phyloP scores from a whole-genome alignment of 176 grass and related monocot genomes.

The Luzula sylvatica region DNA sequence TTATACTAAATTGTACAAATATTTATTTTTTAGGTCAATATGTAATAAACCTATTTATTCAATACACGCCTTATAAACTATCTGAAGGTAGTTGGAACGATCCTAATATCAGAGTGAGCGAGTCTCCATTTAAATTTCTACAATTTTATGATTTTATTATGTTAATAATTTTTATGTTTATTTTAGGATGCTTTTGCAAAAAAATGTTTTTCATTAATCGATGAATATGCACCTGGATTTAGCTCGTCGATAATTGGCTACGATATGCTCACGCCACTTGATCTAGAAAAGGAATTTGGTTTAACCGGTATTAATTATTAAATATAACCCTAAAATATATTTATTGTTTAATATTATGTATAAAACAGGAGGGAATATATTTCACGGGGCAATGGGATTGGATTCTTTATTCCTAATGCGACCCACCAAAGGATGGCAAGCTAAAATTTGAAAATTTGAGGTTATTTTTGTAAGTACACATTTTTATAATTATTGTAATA shows the following conservation, averaged over 20 bases:
- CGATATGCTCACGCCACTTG: conserved; percentile 89
- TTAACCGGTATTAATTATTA: conserved; percentile 52
- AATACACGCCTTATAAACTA: conserved; percentile 89
- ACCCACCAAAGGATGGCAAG: conserved; percentile 87
- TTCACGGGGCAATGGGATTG: conserved; percentile 90
- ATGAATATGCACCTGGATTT: conserved; percentile 85
- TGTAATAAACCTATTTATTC: conserved; percentile 92
- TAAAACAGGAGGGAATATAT: conserved; percentile 82
- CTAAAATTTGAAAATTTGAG: background rate
- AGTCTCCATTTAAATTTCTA: conserved; percentile 31
- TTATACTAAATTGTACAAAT: conserved; percentile 1
- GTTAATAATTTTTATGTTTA: conserved; percentile 16
- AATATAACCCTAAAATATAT: background rate
- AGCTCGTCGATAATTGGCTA: conserved; percentile 82
- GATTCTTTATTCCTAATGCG: conserved; percentile 94
- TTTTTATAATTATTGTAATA: background rate
- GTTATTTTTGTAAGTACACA: background rate
- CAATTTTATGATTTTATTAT: background rate
- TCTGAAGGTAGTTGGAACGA: conserved; percentile 79
- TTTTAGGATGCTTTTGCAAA: conserved; percentile 86
- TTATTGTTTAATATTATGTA: background rate
- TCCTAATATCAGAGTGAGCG: conserved; percentile 80
- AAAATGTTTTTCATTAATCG: conserved; percentile 91
- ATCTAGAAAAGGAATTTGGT: conserved; percentile 95
- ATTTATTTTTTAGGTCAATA: conserved; percentile 62